Evolutionary conservation across 768 basidiomycete genomes (phyloP).

Genomic region (Glaciozyma antarctica): DNA sequence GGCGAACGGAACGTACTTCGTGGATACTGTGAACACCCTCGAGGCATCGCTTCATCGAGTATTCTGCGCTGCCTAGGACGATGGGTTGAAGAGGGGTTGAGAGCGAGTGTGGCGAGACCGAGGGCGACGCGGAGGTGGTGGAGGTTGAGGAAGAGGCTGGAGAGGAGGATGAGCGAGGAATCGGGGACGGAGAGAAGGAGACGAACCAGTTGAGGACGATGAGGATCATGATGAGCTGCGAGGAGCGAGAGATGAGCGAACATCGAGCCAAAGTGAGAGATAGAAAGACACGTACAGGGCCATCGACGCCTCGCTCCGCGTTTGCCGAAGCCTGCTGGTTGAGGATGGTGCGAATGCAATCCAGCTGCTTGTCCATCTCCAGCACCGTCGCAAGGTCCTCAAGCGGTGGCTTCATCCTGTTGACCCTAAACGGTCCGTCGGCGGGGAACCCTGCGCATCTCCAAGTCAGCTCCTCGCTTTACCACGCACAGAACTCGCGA

Average conservation of each 20-base stretch:
- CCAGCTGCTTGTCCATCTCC: constrained; percentile 24
- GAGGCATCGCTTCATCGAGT: constrained; percentile 24
- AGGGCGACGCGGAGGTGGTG: constrained; percentile 21
- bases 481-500: constrained; percentile 96
- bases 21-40: constrained; percentile 14
- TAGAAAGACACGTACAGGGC: not conserved
- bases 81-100: constrained; percentile 19
- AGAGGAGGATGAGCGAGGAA: not conserved
- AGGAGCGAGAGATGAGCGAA: not conserved
- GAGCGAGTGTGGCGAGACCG: constrained; percentile 14
- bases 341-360: constrained; percentile 24
- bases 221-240: constrained; percentile 12
- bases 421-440: not conserved
- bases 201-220: constrained; percentile 26
- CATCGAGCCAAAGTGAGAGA: not conserved
- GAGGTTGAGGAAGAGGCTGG: constrained; percentile 21
- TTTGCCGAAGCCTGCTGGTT: constrained; percentile 3
- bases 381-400: constrained; percentile 46
- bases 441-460: constrained; percentile 54
- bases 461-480: constrained; percentile 68
- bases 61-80: constrained; percentile 21
- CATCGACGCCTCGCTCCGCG: constrained; percentile 10
- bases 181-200: not conserved
- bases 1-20: constrained; percentile 10
- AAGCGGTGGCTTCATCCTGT: constrained; percentile 57